A percentile compares a stretch with the other conserved stretches of the same genome.
Conservation (phyloP, 2,329 filamentous ascomycete genomes). For the Alternaria sp. region DNA sequence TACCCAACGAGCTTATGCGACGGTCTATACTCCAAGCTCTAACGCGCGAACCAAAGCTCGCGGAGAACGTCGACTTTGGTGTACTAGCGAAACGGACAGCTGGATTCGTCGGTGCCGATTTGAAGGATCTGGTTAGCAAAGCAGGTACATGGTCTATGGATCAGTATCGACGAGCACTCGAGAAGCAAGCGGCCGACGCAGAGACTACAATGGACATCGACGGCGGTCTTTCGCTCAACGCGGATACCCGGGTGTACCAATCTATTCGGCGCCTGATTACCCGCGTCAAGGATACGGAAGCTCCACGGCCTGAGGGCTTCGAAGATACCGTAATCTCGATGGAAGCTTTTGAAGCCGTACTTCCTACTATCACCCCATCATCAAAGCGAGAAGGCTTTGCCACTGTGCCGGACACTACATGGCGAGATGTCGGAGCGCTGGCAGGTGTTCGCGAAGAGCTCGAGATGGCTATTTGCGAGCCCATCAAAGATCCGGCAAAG, state of each 20-base stretch:
- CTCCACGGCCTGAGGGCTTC: conserved; percentile 59
- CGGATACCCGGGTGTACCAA: conserved; percentile 21
- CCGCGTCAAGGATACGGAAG: conserved; percentile 57
- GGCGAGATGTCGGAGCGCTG: conserved; percentile 89
- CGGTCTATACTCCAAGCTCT: conserved; percentile 79
- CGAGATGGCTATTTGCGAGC: conserved; percentile 83
- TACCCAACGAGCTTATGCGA: conserved; percentile 79
- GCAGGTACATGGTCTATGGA: conserved; percentile 70
- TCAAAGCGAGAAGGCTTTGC: conserved; percentile 93
- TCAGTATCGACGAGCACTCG: conserved; percentile 61
- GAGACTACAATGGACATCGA: conserved; percentile 62
- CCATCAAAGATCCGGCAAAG: conserved; percentile 80
- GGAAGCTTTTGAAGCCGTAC: conserved; percentile 73
- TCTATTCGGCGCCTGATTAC: conserved; percentile 56
- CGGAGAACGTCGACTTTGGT: conserved; percentile 74
- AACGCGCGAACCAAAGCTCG: conserved; percentile 68
- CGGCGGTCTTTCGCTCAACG: conserved; percentile 23
- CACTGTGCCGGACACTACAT: conserved; percentile 90
- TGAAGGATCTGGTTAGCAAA: conserved; percentile 73
- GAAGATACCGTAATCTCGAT: conserved; percentile 65
- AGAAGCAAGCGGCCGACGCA: conserved; percentile 44
- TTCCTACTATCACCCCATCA: conserved; percentile 78
- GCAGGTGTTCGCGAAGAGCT: conserved; percentile 80
- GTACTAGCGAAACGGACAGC: conserved; percentile 82
- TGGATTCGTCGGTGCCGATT: conserved; percentile 90